These are phyloP conservation scores for Fomitopsis serialis DNA, from an alignment of 768 basidiomycete genomes.

Conservation along the genomic window DNA sequence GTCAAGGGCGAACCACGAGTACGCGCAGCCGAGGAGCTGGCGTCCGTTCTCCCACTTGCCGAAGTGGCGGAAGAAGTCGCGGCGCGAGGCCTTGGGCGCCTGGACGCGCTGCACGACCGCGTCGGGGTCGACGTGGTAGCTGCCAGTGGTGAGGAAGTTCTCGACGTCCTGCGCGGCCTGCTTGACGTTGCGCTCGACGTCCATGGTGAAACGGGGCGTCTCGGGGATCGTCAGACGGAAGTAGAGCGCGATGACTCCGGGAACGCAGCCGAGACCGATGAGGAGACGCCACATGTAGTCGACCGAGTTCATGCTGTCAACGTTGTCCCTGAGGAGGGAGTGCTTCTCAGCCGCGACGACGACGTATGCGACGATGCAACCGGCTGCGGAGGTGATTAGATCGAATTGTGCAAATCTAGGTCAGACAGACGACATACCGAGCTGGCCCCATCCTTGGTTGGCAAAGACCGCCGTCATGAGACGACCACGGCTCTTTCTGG, in stretches of 20 bases:
- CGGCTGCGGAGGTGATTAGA: constrained; percentile 31
- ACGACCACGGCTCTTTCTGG: constrained; percentile 70
- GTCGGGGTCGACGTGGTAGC: constrained; percentile 46
- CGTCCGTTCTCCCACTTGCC: constrained; percentile 67
- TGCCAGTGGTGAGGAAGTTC: constrained; percentile 35
- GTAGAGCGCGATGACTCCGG: constrained; percentile 39
- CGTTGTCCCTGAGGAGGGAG: constrained; percentile 40
- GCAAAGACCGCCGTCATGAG: constrained; percentile 91
- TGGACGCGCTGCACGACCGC: constrained; percentile 46
- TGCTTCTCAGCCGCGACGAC: constrained; percentile 65
- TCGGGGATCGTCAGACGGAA: constrained; percentile 45
- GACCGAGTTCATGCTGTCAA: constrained; percentile 40
- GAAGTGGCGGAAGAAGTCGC: constrained; percentile 64
- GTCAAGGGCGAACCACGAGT: constrained; percentile 89
- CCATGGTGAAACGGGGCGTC: constrained; percentile 45
- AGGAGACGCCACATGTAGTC: constrained; percentile 72
- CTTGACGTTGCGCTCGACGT: constrained; percentile 42
- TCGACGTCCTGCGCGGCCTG: constrained; percentile 38
- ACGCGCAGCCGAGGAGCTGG: constrained; percentile 81
- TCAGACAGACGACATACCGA: constrained; percentile 38
- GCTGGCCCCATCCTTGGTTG: constrained; percentile 83
- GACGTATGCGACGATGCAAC: constrained; percentile 62
- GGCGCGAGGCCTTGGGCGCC: constrained; percentile 34
- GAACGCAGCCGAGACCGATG: constrained; percentile 43
- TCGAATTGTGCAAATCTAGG: not conserved